Percentiles rank a stretch among this genome's conserved stretches.
Evolutionary conservation across 805 yeast species (phyloP).

Genomic region (Peterozyma toletana): DNA sequence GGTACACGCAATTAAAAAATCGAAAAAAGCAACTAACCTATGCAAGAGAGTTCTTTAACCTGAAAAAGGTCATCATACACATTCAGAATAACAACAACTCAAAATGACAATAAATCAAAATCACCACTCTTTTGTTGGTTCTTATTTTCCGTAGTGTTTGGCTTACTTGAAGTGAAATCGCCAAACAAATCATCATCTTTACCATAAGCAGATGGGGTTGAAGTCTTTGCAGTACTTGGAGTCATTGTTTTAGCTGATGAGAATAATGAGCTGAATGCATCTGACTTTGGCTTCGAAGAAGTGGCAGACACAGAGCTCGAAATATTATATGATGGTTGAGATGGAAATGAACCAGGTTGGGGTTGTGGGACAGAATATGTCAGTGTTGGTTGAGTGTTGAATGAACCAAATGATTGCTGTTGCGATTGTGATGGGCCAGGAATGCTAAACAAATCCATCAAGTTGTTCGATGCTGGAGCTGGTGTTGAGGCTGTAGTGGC

Average conservation of each 20-base stretch:
- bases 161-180: constrained; percentile 18
- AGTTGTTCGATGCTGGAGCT: constrained; percentile 15
- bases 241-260: constrained; percentile 50
- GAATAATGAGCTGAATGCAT: constrained; percentile 69
- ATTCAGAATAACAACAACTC: too few species aligned
- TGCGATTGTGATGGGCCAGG: constrained; percentile 8
- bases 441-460: constrained; percentile 21
- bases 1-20: too few species aligned
- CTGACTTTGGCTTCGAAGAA: constrained; percentile 37
- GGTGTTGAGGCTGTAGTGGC: constrained; percentile 15
- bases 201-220: constrained; percentile 2
- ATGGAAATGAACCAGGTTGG: constrained; percentile 9
- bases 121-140: constrained; percentile 24
- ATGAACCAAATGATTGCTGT: constrained; percentile 6
- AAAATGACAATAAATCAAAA: constrained; percentile 42
- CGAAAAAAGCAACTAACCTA: too few species aligned
- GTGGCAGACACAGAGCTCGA: constrained; percentile 20
- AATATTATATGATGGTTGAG: constrained; percentile 11
- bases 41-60: too few species aligned
- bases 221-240: constrained; percentile 11
- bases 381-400: constrained; percentile 9
- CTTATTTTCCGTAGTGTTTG: constrained; percentile 9
- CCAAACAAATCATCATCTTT: constrained; percentile 25
- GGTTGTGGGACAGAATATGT: constrained; percentile 6
- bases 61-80: too few species aligned